A percentile compares a stretch with the other conserved stretches of the same genome.
Evolutionary conservation across 2,329 filamentous ascomycete genomes (phyloP).

Genomic region (Verticillium albo-atrum): DNA sequence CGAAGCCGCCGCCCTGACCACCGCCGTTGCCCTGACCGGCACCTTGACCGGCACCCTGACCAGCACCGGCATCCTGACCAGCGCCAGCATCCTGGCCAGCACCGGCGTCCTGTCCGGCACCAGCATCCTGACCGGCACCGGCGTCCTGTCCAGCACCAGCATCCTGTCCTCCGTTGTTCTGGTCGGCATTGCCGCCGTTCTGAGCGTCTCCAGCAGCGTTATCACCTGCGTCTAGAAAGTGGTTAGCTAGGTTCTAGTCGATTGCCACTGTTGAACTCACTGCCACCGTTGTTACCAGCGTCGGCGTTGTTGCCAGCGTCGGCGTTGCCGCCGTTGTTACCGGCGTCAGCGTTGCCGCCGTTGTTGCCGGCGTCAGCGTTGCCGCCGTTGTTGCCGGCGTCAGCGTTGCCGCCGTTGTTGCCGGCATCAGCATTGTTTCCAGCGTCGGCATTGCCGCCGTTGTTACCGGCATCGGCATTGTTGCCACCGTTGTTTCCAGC

Average conservation of each 20-base stretch:
- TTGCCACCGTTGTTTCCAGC: constrained; percentile 5
- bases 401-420: constrained; percentile 14
- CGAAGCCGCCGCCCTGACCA: constrained; percentile 4
- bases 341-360: constrained; percentile 2
- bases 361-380: constrained; percentile 1
- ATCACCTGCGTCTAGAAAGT: not conserved
- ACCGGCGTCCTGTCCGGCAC: not conserved
- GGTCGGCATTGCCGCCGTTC: constrained; percentile 1
- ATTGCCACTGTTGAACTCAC: no score
- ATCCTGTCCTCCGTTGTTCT: not conserved
- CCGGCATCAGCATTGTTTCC: constrained; percentile 14
- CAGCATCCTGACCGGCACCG: not conserved
- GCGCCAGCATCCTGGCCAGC: not conserved
- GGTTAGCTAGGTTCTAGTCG: not conserved
- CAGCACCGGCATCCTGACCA: not conserved
- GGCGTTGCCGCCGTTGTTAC: constrained; percentile 6
- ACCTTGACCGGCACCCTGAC: not conserved
- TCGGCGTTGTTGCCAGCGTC: not conserved
- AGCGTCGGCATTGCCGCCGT: constrained; percentile 9
- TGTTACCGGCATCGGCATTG: constrained; percentile 6
- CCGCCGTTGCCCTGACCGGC: constrained; percentile 2
- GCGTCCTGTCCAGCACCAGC: not conserved
- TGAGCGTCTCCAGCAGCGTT: not conserved
- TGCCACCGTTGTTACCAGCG: not conserved
- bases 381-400: constrained; percentile 10